Evolutionary conservation across 768 basidiomycete species (phyloP).

Genomic region (Boletus sp.): DNA sequence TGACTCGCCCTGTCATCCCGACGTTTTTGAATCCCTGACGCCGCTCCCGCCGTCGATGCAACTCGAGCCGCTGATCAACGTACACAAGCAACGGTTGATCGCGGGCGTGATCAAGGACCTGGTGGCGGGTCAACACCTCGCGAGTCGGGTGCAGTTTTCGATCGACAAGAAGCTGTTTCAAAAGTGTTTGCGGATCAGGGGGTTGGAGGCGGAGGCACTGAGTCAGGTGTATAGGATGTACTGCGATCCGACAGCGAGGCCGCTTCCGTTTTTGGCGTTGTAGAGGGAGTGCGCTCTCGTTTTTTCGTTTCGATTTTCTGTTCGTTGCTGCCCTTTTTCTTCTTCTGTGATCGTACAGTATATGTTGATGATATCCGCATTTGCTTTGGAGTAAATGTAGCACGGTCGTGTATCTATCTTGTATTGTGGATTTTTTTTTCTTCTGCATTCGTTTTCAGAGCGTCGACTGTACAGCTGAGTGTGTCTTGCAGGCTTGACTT

Average conservation of each 20-base stretch:
- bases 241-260: constrained; percentile 20
- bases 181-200: constrained; percentile 68
- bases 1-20: constrained; percentile 69
- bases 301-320: not conserved
- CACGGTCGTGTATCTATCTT: constrained; percentile 23
- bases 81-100: constrained; percentile 83
- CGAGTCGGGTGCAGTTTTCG: constrained; percentile 65
- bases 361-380: not conserved
- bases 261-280: constrained; percentile 22
- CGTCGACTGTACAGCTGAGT: no score
- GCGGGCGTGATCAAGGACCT: constrained; percentile 78
- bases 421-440: constrained; percentile 14
- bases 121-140: constrained; percentile 81
- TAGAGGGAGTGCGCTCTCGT: not conserved
- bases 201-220: constrained; percentile 55
- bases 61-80: constrained; percentile 83
- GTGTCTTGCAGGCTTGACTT: no score
- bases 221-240: constrained; percentile 45
- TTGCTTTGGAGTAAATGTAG: constrained; percentile 19
- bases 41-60: constrained; percentile 75
- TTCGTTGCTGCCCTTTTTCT: not conserved
- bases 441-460: no score
- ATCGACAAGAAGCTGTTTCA: constrained; percentile 78
- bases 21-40: constrained; percentile 72
- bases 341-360: constrained; percentile 6